A percentile compares a stretch with the other conserved stretches of the same genome.
Conservation (phyloP, 768 basidiomycete genomes). For the Phaeotremella skinneri region DNA sequence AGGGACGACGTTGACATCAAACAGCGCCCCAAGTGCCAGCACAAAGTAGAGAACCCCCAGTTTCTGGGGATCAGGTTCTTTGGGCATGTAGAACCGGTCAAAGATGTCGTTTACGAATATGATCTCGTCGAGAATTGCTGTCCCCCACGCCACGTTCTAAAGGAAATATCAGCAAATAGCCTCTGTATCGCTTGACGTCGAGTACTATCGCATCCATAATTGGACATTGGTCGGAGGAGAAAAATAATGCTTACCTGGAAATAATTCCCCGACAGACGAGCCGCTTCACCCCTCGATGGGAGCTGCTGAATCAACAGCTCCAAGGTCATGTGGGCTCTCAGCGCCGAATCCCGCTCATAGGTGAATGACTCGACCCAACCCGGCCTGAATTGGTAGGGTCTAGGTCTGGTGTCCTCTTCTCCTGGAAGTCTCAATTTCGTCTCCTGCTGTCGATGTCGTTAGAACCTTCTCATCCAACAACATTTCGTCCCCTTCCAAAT, state of each 20-base stretch:
- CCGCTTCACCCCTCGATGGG: constrained; percentile 10
- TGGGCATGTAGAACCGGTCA: constrained; percentile 11
- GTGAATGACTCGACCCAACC: constrained; percentile 21
- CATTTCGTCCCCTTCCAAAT: too few relatives aligned
- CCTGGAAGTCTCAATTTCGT: background rate
- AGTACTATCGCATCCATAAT: too few relatives aligned
- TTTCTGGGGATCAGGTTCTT: constrained; percentile 10
- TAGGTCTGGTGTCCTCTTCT: background rate
- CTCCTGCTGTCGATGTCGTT: background rate
- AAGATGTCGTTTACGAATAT: constrained; percentile 13
- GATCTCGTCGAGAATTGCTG: constrained; percentile 10
- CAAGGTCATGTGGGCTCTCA: constrained; percentile 5
- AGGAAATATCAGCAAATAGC: background rate
- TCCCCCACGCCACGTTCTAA: constrained; percentile 23
- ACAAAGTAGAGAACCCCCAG: constrained; percentile 16
- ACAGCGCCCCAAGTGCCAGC: constrained; percentile 15
- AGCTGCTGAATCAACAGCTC: constrained; percentile 10
- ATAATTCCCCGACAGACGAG: constrained; percentile 4
- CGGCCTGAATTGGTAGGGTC: constrained; percentile 5
- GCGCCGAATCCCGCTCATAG: constrained; percentile 15
- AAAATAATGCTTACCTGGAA: constrained; percentile 7
- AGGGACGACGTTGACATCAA: constrained; percentile 11
- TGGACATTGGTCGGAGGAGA: background rate
- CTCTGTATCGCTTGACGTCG: too few relatives aligned
- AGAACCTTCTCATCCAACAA: too few relatives aligned